Conservation (phyloP, 768 basidiomycete genomes). For the Lactarius evosmus region DNA sequence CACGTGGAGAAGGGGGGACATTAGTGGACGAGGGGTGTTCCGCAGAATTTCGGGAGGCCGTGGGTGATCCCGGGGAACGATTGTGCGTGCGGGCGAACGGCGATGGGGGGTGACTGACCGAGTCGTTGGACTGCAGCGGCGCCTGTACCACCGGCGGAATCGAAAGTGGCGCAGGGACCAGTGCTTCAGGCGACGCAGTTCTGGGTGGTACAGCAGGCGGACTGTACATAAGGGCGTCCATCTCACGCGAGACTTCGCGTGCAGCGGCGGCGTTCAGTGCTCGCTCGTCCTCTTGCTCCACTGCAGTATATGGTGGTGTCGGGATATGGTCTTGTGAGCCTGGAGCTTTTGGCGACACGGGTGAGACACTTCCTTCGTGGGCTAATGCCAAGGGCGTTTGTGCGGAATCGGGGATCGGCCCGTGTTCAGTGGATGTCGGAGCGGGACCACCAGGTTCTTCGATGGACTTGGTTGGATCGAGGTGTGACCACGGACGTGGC, state of each 20-base stretch:
- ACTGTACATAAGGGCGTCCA: conserved; percentile 52
- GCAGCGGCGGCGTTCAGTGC: conserved; percentile 66
- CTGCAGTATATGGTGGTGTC: conserved; percentile 22
- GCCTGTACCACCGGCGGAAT: conserved; percentile 30
- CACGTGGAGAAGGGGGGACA: background rate
- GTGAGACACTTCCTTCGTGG: background rate
- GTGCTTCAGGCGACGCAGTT: conserved; percentile 20
- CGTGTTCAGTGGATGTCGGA: background rate
- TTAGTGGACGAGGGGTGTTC: background rate
- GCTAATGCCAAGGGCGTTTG: background rate
- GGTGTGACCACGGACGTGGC: conserved; percentile 8
- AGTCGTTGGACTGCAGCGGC: conserved; percentile 31
- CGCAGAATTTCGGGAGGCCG: conserved; percentile 3
- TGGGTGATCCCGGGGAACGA: conserved; percentile 16
- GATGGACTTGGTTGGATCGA: background rate
- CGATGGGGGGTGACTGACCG: conserved; percentile 31
- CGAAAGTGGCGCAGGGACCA: conserved; percentile 41
- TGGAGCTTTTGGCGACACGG: background rate
- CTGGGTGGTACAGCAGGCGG: conserved; percentile 30
- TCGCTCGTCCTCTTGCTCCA: conserved; percentile 45
- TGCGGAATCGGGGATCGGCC: background rate
- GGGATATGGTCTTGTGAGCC: conserved; percentile 8
- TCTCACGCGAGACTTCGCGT: conserved; percentile 60
- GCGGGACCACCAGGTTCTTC: conserved; percentile 2
- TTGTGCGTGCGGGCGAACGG: conserved; percentile 16